These are phyloP conservation scores for Aspergillus carlsbadensis DNA, from an alignment of 495 filamentous ascomycete genomes.

Conservation along the genomic window DNA sequence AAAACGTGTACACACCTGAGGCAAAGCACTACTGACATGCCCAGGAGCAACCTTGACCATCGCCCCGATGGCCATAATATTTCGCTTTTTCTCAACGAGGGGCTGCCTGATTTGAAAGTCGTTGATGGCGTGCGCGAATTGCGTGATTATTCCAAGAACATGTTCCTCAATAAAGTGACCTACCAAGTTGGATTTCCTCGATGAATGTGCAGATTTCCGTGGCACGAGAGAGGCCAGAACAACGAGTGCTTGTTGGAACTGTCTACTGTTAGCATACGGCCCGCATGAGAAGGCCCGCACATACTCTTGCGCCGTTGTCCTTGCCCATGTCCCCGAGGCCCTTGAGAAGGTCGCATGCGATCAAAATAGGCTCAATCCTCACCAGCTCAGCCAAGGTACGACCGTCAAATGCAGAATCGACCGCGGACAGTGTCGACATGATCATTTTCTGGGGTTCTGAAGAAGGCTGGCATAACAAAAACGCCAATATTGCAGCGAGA, in stretches of 20 bases:
- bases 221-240: constrained; percentile 65
- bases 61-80: constrained; percentile 79
- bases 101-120: constrained; percentile 58
- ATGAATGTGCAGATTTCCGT: constrained; percentile 46
- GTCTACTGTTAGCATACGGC: constrained; percentile 31
- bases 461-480: constrained; percentile 71
- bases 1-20: constrained; percentile 61
- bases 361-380: constrained; percentile 69
- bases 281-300: too few relatives aligned
- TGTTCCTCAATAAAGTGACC: constrained; percentile 79
- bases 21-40: constrained; percentile 72
- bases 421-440: constrained; percentile 63
- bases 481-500: constrained; percentile 73
- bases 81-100: constrained; percentile 68
- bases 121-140: constrained; percentile 79
- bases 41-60: constrained; percentile 74
- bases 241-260: constrained; percentile 61
- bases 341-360: constrained; percentile 83
- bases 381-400: constrained; percentile 67
- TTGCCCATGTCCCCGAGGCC: constrained; percentile 68
- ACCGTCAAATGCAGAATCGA: constrained; percentile 66
- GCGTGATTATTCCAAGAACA: constrained; percentile 83
- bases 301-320: constrained; percentile 56
- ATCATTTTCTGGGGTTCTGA: constrained; percentile 64
- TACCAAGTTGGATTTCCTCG: constrained; percentile 57